These are phyloP conservation scores for Sphagnum magellanicum DNA, from an alignment of 228 moss, liverwort and hornwort species.

Conservation along the genomic window DNA sequence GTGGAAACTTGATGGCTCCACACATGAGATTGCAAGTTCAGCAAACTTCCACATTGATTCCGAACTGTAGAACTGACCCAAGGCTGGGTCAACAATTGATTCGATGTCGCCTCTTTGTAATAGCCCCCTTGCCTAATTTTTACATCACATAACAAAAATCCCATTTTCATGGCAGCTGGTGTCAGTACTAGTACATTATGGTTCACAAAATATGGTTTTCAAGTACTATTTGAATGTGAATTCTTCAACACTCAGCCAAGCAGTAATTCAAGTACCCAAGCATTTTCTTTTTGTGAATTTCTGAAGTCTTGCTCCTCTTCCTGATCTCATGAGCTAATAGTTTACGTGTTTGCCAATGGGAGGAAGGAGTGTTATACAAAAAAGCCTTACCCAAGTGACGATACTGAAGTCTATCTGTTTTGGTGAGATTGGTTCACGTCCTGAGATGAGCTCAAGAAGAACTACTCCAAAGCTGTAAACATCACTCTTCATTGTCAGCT, in stretches of 20 bases:
- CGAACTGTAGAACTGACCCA: constrained; percentile 9
- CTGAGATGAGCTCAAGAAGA: constrained; percentile 54
- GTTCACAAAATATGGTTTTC: not conserved
- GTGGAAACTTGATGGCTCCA: constrained; percentile 30
- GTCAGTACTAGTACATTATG: not conserved
- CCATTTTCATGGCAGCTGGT: not conserved
- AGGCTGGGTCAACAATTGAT: constrained; percentile 26
- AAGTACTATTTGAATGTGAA: not conserved
- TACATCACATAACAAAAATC: not conserved
- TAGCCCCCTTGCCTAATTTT: constrained; percentile 17
- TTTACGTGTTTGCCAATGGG: too few relatives aligned
- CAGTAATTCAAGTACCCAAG: not conserved
- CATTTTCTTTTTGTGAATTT: not conserved
- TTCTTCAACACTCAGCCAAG: too few relatives aligned
- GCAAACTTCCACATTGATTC: constrained; percentile 43
- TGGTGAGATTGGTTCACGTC: constrained; percentile 30
- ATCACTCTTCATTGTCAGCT: constrained; percentile 36
- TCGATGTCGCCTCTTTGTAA: constrained; percentile 26
- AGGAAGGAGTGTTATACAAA: too few relatives aligned
- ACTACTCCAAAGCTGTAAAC: constrained; percentile 51
- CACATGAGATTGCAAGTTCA: constrained; percentile 45
- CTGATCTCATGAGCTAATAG: too few relatives aligned
- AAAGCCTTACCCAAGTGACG: constrained; percentile 25
- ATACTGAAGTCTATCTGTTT: constrained; percentile 12
- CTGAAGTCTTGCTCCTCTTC: too few relatives aligned